Evolutionary conservation across 768 basidiomycete genomes (phyloP).

Genomic region (Trametes cingulata): DNA sequence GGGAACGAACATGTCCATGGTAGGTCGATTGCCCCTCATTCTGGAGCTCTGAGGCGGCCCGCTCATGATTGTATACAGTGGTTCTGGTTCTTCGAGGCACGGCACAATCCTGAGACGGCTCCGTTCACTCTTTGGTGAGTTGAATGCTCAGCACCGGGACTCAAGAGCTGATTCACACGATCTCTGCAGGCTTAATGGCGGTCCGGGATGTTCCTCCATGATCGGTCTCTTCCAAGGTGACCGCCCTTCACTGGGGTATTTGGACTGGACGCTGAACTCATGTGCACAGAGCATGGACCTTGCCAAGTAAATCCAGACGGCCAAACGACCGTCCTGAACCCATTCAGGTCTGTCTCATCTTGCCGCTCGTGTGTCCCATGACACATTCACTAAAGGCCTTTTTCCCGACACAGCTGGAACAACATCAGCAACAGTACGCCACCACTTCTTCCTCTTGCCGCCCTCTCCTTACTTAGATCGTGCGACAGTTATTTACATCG

Average conservation of each 20-base stretch:
- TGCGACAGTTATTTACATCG: slow-evolving; percentile 64
- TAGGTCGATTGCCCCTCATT: slow-evolving; percentile 20
- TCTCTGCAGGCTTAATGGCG: slow-evolving; percentile 32
- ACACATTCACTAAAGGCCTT: background rate
- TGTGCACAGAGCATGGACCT: slow-evolving; percentile 57
- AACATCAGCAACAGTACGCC: slow-evolving; percentile 61
- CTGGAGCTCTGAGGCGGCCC: too few relatives aligned
- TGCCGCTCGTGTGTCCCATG: background rate
- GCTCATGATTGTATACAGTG: slow-evolving; percentile 40
- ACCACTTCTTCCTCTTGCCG: background rate
- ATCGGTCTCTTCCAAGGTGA: slow-evolving; percentile 66
- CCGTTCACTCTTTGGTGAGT: slow-evolving; percentile 65
- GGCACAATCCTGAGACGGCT: slow-evolving; percentile 57
- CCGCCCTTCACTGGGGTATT: background rate
- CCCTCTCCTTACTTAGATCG: background rate
- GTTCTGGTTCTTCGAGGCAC: slow-evolving; percentile 77
- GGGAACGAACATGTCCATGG: slow-evolving; percentile 59
- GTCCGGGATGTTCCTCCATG: slow-evolving; percentile 43
- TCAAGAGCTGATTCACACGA: background rate
- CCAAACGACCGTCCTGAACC: slow-evolving; percentile 54
- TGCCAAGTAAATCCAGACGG: slow-evolving; percentile 59
- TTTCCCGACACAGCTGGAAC: slow-evolving; percentile 54
- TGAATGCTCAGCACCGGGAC: too few relatives aligned
- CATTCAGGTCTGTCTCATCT: slow-evolving; percentile 48
- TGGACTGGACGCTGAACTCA: too few relatives aligned